Evolutionary conservation across 2,329 filamentous ascomycete species (phyloP).

Genomic region (Thermoascus crustaceus): DNA sequence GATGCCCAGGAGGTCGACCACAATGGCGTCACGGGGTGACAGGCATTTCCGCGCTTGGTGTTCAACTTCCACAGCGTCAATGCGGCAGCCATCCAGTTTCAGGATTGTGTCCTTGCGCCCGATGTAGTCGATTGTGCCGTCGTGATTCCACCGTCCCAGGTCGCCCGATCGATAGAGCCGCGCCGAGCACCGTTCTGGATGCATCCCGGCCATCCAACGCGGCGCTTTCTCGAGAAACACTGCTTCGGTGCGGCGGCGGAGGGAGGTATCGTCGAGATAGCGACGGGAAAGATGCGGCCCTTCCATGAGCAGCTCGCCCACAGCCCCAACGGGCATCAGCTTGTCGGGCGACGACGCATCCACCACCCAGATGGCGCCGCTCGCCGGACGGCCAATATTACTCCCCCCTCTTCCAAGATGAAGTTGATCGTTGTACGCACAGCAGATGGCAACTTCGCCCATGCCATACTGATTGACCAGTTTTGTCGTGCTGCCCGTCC

Average conservation of each 20-base stretch:
- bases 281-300: slow-evolving; percentile 19
- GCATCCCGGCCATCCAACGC: slow-evolving; percentile 11
- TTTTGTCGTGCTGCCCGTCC: slow-evolving; percentile 8
- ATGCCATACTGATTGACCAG: slow-evolving; percentile 22
- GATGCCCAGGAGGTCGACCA: slow-evolving; percentile 14
- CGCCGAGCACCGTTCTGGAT: slow-evolving; percentile 6
- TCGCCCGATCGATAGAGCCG: slow-evolving; percentile 19
- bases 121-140: slow-evolving; percentile 18
- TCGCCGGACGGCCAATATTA: no score
- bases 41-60: slow-evolving; percentile 10
- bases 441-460: slow-evolving; percentile 19
- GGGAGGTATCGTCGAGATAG: slow-evolving; percentile 16
- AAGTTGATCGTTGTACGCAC: slow-evolving; percentile 16
- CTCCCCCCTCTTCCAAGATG: no score
- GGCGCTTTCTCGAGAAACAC: slow-evolving; percentile 12
- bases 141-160: slow-evolving; percentile 15
- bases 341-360: slow-evolving; percentile 13
- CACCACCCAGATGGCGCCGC: slow-evolving; percentile 22
- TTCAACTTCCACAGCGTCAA: slow-evolving; percentile 18
- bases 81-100: slow-evolving; percentile 17
- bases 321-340: slow-evolving; percentile 18
- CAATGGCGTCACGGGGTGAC: slow-evolving; percentile 6
- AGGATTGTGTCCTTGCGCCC: slow-evolving; percentile 21
- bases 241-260: slow-evolving; percentile 8
- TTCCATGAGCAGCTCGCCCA: slow-evolving; percentile 23